These are phyloP conservation scores for Glomus cerebriforme DNA, from an alignment of 192 early-diverging fungal species.

Conservation along the genomic window DNA sequence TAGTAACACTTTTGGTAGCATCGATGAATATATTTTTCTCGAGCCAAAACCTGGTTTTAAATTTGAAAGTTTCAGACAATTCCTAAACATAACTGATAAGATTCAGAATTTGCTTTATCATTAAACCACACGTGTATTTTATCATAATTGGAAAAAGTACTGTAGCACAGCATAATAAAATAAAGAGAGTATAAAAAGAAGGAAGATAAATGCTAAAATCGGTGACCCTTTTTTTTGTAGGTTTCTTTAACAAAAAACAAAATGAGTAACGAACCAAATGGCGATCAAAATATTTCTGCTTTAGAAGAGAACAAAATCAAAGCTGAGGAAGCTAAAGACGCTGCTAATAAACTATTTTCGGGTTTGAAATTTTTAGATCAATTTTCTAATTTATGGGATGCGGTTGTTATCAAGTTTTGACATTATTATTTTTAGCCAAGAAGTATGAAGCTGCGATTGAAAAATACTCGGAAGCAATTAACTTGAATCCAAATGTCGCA, in stretches of 20 bases:
- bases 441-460: slow-evolving; percentile 88
- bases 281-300: slow-evolving; percentile 1
- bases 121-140: no score
- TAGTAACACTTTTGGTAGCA: slow-evolving; percentile 41
- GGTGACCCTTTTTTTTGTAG: background rate
- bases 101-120: no score
- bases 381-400: background rate
- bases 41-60: background rate
- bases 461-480: slow-evolving; percentile 89
- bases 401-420: background rate
- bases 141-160: no score
- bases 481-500: slow-evolving; percentile 77
- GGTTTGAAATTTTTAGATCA: slow-evolving; percentile 30
- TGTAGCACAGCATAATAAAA: no score
- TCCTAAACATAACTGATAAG: background rate
- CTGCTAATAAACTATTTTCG: slow-evolving; percentile 66
- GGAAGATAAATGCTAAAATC: background rate
- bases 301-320: slow-evolving; percentile 34
- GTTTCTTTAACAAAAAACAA: background rate
- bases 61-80: background rate
- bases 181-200: no score
- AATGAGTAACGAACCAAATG: slow-evolving; percentile 7
- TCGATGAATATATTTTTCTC: background rate
- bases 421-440: slow-evolving; percentile 39
- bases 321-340: slow-evolving; percentile 58